Evolutionary conservation across 768 basidiomycete species (phyloP).

Genomic region (Mycena metata): DNA sequence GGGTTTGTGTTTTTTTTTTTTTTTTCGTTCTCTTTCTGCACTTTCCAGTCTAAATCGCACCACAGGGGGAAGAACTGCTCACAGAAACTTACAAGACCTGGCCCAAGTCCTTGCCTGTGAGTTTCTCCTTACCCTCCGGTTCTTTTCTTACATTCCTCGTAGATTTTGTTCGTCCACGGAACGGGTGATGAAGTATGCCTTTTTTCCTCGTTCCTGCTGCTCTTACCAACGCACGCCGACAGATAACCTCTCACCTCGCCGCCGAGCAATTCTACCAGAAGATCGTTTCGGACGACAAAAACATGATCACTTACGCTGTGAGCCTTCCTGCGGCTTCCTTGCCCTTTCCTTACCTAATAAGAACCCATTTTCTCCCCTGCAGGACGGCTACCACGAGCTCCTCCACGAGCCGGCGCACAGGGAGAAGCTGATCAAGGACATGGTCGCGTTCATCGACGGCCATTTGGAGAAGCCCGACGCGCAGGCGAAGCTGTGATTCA

Average conservation of each 20-base stretch:
- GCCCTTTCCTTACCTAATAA: neutral
- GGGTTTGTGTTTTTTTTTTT: constrained; percentile 51
- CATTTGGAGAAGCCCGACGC: constrained; percentile 36
- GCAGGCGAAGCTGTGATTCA: constrained; percentile 23
- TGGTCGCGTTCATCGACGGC: constrained; percentile 64
- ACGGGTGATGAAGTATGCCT: constrained; percentile 57
- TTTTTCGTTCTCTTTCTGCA: too few relatives aligned
- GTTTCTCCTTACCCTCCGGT: constrained; percentile 31
- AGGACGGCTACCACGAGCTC: constrained; percentile 85
- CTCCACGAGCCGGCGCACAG: constrained; percentile 80
- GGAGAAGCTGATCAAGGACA: constrained; percentile 68
- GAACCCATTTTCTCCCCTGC: neutral
- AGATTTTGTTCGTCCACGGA: constrained; percentile 48
- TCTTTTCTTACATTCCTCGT: too few relatives aligned
- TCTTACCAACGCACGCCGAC: neutral
- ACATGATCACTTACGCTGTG: constrained; percentile 42
- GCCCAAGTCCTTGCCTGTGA: constrained; percentile 75
- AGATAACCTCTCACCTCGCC: constrained; percentile 33
- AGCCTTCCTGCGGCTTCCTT: constrained; percentile 22
- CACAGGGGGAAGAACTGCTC: constrained; percentile 73
- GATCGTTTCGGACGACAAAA: constrained; percentile 37
- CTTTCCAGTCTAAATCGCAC: neutral
- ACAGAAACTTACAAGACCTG: constrained; percentile 64
- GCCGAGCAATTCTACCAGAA: constrained; percentile 25
- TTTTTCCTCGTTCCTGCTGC: neutral